Base-by-base conservation (phyloP, 78 protist species). In the Blattamonas nauphoetae region DNA sequence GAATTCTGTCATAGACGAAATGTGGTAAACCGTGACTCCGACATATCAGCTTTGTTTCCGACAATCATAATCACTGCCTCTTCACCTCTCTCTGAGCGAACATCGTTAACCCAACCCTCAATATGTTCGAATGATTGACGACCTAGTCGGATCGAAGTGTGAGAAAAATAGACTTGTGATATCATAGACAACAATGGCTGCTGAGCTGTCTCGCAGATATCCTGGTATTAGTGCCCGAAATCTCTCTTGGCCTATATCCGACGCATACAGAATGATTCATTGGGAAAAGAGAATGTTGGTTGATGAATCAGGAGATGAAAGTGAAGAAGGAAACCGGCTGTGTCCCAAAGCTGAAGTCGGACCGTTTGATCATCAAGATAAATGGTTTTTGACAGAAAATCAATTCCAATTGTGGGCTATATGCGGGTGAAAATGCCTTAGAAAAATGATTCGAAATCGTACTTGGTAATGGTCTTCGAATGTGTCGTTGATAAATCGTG, bases 311-410 rank as follows among this genome's bases (percentile, higher is more conserved):
- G 94, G 86, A 3, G 35, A 81, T 1, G 44, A 77, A 2, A 2
- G 35, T 4, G n/a, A n/a, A n/a, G n/a, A n/a, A n/a, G n/a, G 46
- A 1, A 35, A 33, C 90, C 91, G 2, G 92, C 96, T 2, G 99
- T 97, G 81, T 97, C 99, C 99, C 98, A 97, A 41, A 97, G 93
- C 84, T 97, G 99, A 81, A 97, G 94, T n/a, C 98, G 86, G 33
- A 96, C 94, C 0, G 97, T 94, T 36, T 95, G 81, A 85, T 95
- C 98, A 41, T 96, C 97, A 5, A 97, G 87, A 85, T 95, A 93
- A 94, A 97, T 91, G 1, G 97, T 95, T 55, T 96, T 95, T 45
- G 96, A 90, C 81, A 96, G 81, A 78, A 97, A 97, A 86, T 97
- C 99, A 6, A 96, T 96, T 2, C 99, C 99, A 84, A 97, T 96